These are phyloP conservation scores for Guadua angustifolia DNA, from an alignment of 176 grass and related monocot genomes.

Conservation along the genomic window DNA sequence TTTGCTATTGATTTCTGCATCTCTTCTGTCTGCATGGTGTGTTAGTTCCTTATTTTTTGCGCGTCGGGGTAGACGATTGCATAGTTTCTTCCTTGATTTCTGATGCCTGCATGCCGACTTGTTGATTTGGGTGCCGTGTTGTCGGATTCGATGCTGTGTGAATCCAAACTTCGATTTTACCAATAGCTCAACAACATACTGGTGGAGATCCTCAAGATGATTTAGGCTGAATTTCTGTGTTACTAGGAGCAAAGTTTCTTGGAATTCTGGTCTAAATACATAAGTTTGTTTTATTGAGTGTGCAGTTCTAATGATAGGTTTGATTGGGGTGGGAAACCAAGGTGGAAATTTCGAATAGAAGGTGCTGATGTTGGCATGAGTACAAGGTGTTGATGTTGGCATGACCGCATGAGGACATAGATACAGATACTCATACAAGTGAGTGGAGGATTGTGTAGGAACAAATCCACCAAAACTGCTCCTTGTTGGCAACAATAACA, in stretches of 20 bases:
- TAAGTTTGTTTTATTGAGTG: not conserved
- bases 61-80: no score
- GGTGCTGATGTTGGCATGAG: not conserved
- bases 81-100: not conserved
- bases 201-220: not conserved
- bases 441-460: not conserved
- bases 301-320: not conserved
- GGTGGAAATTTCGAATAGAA: not conserved
- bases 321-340: conserved; percentile 8
- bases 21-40: not conserved
- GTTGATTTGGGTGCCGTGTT: not conserved
- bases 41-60: not conserved
- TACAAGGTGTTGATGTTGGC: no score
- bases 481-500: not conserved
- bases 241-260: not conserved
- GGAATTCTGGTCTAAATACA: not conserved
- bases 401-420: no score
- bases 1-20: not conserved
- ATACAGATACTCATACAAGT: not conserved
- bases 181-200: not conserved
- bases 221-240: not conserved
- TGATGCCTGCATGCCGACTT: not conserved
- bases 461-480: not conserved
- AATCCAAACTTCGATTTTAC: no score
- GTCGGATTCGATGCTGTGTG: not conserved